Evolutionary conservation across 768 basidiomycete genomes (phyloP).

Genomic region (Mycena olivaceomarginata): DNA sequence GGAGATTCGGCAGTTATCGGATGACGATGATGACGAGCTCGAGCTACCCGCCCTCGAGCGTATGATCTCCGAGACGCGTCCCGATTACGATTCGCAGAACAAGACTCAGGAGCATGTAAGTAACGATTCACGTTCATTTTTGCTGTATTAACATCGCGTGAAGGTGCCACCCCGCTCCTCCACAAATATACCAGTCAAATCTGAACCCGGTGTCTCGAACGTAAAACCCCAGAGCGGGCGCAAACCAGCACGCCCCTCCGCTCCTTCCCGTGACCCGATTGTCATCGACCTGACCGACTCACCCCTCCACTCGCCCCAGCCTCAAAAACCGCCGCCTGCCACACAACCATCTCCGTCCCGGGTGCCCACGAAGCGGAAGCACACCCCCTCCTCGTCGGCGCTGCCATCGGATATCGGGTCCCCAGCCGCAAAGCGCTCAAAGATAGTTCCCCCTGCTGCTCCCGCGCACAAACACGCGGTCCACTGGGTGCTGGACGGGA

Average conservation of each 20-base stretch:
- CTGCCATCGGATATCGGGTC: neutral
- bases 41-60: slow-evolving; percentile 15
- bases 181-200: neutral
- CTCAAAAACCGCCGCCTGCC: neutral
- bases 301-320: neutral
- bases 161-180: slow-evolving; percentile 3
- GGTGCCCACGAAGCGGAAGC: slow-evolving; percentile 25
- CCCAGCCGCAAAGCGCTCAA: slow-evolving; percentile 30
- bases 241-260: neutral
- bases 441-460: neutral
- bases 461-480: slow-evolving; percentile 29
- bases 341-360: neutral
- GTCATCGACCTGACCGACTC: slow-evolving; percentile 26
- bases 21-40: slow-evolving; percentile 19
- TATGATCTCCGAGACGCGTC: slow-evolving; percentile 27
- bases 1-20: too few species aligned
- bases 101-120: slow-evolving; percentile 1
- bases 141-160: neutral
- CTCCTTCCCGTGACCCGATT: neutral
- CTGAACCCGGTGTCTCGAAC: neutral
- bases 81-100: slow-evolving; percentile 4
- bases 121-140: neutral
- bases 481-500: slow-evolving; percentile 57
- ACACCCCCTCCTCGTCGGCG: neutral
- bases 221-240: neutral